Evolutionary conservation across 257 asterid genomes (phyloP).

Genomic region (Paulownia fortunei): DNA sequence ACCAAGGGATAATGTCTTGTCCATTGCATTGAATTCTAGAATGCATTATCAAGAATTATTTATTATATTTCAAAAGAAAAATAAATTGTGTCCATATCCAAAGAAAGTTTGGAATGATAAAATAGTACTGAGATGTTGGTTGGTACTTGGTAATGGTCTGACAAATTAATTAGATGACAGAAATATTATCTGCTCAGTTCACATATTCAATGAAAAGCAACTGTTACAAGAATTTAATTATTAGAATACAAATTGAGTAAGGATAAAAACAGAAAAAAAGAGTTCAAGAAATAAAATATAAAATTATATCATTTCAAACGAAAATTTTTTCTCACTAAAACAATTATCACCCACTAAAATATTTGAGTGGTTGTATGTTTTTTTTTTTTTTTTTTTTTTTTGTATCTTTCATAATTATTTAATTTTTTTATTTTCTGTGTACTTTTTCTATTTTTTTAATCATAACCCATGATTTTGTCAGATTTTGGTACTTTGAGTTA

Average conservation of each 20-base stretch:
- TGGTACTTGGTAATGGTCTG: slow-evolving; percentile 27
- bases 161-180: slow-evolving; percentile 26
- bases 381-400: not conserved
- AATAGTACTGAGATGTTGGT: slow-evolving; percentile 34
- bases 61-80: not conserved
- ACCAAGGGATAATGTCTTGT: slow-evolving; percentile 32
- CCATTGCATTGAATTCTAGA: slow-evolving; percentile 30
- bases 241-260: not conserved
- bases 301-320: too few species aligned
- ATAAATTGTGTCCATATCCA: slow-evolving; percentile 6
- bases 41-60: slow-evolving; percentile 30
- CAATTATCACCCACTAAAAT: not conserved
- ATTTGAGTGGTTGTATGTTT: not conserved
- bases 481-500: not conserved
- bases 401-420: not conserved
- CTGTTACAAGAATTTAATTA: not conserved
- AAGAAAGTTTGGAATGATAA: slow-evolving; percentile 14
- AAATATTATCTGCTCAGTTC: slow-evolving; percentile 28
- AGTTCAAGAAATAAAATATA: too few species aligned
- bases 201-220: not conserved
- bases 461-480: not conserved
- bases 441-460: not conserved
- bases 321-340: not conserved
- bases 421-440: not conserved
- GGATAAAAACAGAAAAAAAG: not conserved